Percentiles rank a stretch among this genome's conserved stretches.
Evolutionary conservation across 129 eudicot genomes (phyloP).

Genomic region (Saussurea involucrata): DNA sequence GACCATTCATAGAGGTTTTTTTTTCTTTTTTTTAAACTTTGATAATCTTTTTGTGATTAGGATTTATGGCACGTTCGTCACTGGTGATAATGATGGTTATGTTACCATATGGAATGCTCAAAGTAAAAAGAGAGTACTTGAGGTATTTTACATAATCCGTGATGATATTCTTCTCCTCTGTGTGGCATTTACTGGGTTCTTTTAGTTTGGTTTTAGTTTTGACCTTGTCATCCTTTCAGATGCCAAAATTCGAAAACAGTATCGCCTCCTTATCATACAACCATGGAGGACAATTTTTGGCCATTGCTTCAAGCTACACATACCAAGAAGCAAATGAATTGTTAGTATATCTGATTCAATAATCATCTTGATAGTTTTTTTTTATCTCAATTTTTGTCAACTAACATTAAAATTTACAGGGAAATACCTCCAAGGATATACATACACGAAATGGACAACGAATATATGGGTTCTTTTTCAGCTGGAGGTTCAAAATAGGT

Average conservation of each 20-base stretch:
- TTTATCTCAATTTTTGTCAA: background rate
- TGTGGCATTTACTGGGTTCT: background rate
- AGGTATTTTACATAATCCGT: slow-evolving; percentile 40
- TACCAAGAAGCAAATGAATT: slow-evolving; percentile 79
- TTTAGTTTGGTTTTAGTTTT: background rate
- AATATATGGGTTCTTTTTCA: slow-evolving; percentile 29
- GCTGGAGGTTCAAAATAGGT: slow-evolving; percentile 41
- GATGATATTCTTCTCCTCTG: background rate
- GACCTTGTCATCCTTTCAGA: slow-evolving; percentile 45
- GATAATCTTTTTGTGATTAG: slow-evolving; percentile 33
- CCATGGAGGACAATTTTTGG: slow-evolving; percentile 61
- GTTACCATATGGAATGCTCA: slow-evolving; percentile 78
- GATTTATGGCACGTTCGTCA: slow-evolving; percentile 51
- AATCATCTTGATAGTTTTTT: background rate
- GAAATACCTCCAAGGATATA: slow-evolving; percentile 73
- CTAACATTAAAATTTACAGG: slow-evolving; percentile 36
- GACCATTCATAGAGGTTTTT: slow-evolving; percentile 3
- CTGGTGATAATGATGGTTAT: slow-evolving; percentile 86
- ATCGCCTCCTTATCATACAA: slow-evolving; percentile 80
- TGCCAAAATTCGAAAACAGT: slow-evolving; percentile 69
- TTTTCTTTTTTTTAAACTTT: too few species aligned
- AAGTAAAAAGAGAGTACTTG: slow-evolving; percentile 64
- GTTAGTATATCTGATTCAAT: slow-evolving; percentile 38
- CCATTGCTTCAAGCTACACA: slow-evolving; percentile 82
- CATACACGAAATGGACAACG: slow-evolving; percentile 51